Conservation (phyloP, 257 asterid genomes). For the Nicotiana noctiflora region DNA sequence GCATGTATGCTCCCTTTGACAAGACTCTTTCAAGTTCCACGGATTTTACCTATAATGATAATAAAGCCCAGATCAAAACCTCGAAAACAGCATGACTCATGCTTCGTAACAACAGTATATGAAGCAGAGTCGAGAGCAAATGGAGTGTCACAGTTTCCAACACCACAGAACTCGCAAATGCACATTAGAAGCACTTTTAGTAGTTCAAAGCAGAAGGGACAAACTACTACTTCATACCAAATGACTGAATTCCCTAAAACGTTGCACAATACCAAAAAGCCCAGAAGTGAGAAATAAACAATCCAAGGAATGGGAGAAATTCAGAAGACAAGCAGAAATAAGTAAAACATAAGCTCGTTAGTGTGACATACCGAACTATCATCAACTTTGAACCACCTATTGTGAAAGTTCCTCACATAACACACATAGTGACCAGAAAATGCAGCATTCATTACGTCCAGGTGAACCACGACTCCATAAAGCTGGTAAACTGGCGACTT, state of each 20-base stretch:
- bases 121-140: background rate
- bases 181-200: background rate
- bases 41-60: constrained; percentile 53
- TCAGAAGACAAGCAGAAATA: background rate
- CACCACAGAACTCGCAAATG: background rate
- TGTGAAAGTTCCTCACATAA: constrained; percentile 56
- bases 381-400: constrained; percentile 71
- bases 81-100: background rate
- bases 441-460: constrained; percentile 61
- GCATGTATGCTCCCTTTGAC: constrained; percentile 69
- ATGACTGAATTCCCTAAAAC: background rate
- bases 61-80: constrained; percentile 25
- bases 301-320: background rate
- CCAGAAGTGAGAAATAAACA: background rate
- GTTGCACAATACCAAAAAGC: background rate
- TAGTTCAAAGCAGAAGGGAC: background rate
- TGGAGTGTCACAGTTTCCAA: background rate
- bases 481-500: constrained; percentile 77
- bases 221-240: background rate
- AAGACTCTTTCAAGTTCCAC: constrained; percentile 62
- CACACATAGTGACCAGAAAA: constrained; percentile 83
- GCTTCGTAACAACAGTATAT: background rate
- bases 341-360: background rate
- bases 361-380: constrained; percentile 52
- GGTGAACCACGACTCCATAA: constrained; percentile 76